Percentiles rank a stretch among this genome's conserved stretches.
phyloP scores from a whole-genome alignment of 2,329 filamentous ascomycete genomes.

The Beauveria pseudobassiana region DNA sequence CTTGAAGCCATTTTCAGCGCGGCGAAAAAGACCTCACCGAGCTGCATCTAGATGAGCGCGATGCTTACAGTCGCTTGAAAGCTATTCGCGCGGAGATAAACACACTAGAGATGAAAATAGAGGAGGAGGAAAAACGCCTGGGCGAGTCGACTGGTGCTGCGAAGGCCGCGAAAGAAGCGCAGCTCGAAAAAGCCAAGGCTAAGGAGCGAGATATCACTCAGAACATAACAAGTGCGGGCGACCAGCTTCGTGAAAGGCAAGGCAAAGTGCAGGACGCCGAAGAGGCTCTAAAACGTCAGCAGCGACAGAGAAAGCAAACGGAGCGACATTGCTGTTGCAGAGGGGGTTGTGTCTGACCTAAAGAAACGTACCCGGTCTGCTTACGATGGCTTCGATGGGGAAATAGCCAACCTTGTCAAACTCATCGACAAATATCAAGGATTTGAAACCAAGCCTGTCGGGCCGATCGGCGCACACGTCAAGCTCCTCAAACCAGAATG shows the following conservation, averaged over 20 bases:
- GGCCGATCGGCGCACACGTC: conserved; percentile 74
- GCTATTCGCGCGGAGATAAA: conserved; percentile 40
- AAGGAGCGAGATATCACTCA: conserved; percentile 21
- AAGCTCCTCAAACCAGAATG: conserved; percentile 72
- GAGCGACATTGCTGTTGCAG: conserved; percentile 45
- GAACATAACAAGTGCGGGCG: conserved; percentile 21
- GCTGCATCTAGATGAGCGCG: conserved; percentile 56
- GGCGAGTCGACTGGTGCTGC: conserved; percentile 62
- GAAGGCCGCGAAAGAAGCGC: conserved; percentile 54
- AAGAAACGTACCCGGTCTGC: conserved; percentile 47
- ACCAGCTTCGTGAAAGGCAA: conserved; percentile 27
- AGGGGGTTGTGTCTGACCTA: conserved; percentile 43
- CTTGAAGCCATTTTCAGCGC: conserved; percentile 44
- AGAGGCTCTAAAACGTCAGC: conserved; percentile 23
- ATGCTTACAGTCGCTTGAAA: conserved; percentile 53
- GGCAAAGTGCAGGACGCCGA: conserved; percentile 25
- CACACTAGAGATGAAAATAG: conserved; percentile 39
- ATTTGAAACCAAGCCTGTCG: conserved; percentile 68
- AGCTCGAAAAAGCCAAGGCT: conserved; percentile 28
- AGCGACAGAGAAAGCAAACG: conserved; percentile 35
- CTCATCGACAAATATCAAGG: conserved; percentile 62
- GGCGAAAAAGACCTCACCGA: conserved; percentile 46
- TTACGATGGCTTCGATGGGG: conserved; percentile 56
- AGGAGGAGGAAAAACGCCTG: conserved; percentile 53
- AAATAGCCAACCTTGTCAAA: conserved; percentile 55